phyloP scores from a whole-genome alignment of 2,329 filamentous ascomycete species.

The Aphanoascus verrucosus region DNA sequence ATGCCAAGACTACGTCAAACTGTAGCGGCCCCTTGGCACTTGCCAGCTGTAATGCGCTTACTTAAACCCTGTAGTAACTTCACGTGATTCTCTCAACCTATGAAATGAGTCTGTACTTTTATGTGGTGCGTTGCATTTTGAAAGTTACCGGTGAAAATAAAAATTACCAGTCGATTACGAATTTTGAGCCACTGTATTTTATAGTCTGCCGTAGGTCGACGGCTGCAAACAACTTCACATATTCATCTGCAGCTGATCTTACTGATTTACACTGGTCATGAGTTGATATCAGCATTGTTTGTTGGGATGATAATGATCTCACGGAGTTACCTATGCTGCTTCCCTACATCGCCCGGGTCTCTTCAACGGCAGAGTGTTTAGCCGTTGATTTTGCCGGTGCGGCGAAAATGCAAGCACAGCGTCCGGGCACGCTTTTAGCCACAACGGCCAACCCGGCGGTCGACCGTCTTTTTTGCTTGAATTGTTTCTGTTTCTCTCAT shows the following conservation, averaged over 20 bases:
- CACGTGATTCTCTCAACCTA: too few relatives aligned
- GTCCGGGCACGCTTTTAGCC: background rate
- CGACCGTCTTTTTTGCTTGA: background rate
- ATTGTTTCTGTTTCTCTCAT: background rate
- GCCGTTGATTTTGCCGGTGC: conserved; percentile 7
- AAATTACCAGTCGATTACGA: too few relatives aligned
- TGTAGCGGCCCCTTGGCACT: background rate
- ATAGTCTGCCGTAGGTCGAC: too few relatives aligned
- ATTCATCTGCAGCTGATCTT: too few relatives aligned
- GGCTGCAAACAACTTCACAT: too few relatives aligned
- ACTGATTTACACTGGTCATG: background rate
- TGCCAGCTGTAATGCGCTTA: too few relatives aligned
- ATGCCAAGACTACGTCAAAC: background rate
- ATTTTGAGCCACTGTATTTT: too few relatives aligned
- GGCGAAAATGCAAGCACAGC: background rate
- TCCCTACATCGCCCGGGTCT: background rate
- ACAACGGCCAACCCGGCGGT: background rate
- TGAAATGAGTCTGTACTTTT: too few relatives aligned
- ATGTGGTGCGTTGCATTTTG: too few relatives aligned
- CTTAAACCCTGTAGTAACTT: too few relatives aligned
- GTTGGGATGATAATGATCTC: background rate
- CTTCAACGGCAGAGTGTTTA: conserved; percentile 1
- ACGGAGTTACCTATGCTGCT: background rate
- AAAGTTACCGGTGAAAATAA: too few relatives aligned
- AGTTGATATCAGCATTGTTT: background rate